These are phyloP conservation scores for Penicillium desertorum DNA, from an alignment of 495 filamentous ascomycete species.

Conservation along the genomic window DNA sequence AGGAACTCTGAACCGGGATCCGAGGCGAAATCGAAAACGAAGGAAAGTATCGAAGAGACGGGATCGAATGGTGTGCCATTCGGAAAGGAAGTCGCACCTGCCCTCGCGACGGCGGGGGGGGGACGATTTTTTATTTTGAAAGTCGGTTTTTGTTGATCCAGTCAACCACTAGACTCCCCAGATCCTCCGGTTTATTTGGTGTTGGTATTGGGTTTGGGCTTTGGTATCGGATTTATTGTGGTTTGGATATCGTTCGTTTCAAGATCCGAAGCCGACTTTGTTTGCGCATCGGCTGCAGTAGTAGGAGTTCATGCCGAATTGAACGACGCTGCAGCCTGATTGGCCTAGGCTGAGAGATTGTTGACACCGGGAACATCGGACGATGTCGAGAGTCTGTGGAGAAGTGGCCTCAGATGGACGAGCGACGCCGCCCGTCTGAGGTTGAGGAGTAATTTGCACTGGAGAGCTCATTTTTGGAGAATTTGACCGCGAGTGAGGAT, in stretches of 20 bases:
- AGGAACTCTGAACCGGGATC: neutral
- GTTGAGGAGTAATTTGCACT: slow-evolving; percentile 34
- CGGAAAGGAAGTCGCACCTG: neutral
- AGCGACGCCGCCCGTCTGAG: slow-evolving; percentile 5
- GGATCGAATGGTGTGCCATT: neutral
- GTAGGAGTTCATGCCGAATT: slow-evolving; percentile 75
- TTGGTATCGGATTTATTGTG: neutral
- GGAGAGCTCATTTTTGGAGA: slow-evolving; percentile 41
- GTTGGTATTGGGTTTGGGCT: neutral
- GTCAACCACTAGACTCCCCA: neutral
- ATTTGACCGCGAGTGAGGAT: neutral
- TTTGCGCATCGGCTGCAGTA: slow-evolving; percentile 74
- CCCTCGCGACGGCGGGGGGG: neutral
- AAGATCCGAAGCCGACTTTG: slow-evolving; percentile 66
- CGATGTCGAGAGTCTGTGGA: slow-evolving; percentile 38
- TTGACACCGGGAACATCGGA: slow-evolving; percentile 53
- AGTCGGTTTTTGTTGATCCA: neutral
- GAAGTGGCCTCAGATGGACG: slow-evolving; percentile 13
- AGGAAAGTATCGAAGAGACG: neutral
- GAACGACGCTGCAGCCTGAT: slow-evolving; percentile 57
- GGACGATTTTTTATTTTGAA: neutral
- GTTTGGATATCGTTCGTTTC: slow-evolving; percentile 30
- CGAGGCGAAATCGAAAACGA: neutral
- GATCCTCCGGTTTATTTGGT: neutral
- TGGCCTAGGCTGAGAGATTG: slow-evolving; percentile 45